Conservation (phyloP, 768 basidiomycete genomes). For the Mycena sanguinolenta region DNA sequence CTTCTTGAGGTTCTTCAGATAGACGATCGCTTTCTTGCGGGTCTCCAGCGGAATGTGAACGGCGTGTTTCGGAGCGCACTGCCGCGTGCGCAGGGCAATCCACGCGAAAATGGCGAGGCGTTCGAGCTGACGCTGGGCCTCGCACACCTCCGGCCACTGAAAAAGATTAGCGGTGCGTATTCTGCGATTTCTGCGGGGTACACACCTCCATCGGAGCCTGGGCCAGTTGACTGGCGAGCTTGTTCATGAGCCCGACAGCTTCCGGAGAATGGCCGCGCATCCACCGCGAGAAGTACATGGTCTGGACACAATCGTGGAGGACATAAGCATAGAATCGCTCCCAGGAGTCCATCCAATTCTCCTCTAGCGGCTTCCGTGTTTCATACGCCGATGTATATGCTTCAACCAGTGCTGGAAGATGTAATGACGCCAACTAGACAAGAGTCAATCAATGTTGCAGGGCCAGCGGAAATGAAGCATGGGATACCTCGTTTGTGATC, state of each 20-base stretch:
- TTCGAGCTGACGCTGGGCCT: slow-evolving; percentile 31
- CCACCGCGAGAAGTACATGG: slow-evolving; percentile 34
- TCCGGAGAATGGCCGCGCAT: slow-evolving; percentile 29
- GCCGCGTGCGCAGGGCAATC: slow-evolving; percentile 27
- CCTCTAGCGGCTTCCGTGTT: slow-evolving; percentile 18
- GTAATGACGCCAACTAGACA: slow-evolving; percentile 14
- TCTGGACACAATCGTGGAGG: slow-evolving; percentile 18
- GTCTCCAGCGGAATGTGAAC: slow-evolving; percentile 31
- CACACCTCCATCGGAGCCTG: slow-evolving; percentile 19
- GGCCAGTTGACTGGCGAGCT: slow-evolving; percentile 17
- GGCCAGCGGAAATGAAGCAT: background rate
- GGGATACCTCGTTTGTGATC: slow-evolving; percentile 24
- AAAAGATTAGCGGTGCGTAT: background rate
- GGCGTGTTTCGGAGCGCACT: slow-evolving; percentile 25
- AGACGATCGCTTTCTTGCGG: slow-evolving; percentile 17
- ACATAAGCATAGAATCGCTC: slow-evolving; percentile 29
- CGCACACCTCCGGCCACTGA: slow-evolving; percentile 28
- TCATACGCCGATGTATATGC: slow-evolving; percentile 21
- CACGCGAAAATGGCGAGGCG: slow-evolving; percentile 17
- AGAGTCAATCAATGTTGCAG: no score
- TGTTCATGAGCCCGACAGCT: slow-evolving; percentile 20
- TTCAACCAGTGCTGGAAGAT: slow-evolving; percentile 22
- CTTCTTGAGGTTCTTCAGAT: slow-evolving; percentile 26
- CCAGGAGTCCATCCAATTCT: slow-evolving; percentile 32
- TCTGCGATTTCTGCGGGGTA: background rate